Evolutionary conservation across 2,329 filamentous ascomycete species (phyloP).

Genomic region (Penicillium sp.): DNA sequence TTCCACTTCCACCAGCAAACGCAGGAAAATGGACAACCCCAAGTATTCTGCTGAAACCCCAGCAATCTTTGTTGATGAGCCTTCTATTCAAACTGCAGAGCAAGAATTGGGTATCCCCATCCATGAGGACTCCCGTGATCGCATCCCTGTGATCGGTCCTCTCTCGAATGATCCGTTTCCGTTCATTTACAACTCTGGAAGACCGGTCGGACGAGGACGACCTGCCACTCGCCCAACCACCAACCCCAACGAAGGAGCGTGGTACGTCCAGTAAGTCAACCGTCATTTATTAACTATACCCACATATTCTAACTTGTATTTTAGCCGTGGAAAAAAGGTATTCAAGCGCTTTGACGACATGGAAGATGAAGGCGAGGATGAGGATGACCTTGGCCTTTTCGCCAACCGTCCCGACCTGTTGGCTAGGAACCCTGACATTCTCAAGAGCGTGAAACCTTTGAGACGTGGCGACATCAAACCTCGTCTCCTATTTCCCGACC

Average conservation of each 20-base stretch:
- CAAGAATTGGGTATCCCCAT: conserved; percentile 40
- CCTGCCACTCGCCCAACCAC: conserved; percentile 6
- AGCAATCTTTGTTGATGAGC: conserved; percentile 17
- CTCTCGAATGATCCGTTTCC: conserved; percentile 50
- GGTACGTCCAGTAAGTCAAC: conserved; percentile 24
- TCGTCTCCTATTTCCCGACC: conserved; percentile 49
- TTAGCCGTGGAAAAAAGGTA: conserved; percentile 54
- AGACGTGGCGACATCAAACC: conserved; percentile 53
- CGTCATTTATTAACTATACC: neutral
- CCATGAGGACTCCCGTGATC: conserved; percentile 56
- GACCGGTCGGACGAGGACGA: neutral
- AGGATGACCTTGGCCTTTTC: conserved; percentile 38
- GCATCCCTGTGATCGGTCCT: conserved; percentile 37
- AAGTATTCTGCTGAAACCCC: conserved; percentile 26
- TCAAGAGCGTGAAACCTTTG: conserved; percentile 40
- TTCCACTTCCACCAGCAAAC: conserved; percentile 40
- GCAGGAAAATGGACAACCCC: conserved; percentile 38
- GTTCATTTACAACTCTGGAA: conserved; percentile 30
- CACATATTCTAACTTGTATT: conserved; percentile 20
- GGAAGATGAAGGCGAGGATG: conserved; percentile 35
- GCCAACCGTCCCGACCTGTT: conserved; percentile 34
- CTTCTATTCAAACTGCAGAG: neutral
- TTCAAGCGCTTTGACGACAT: conserved; percentile 47
- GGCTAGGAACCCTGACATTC: conserved; percentile 19
- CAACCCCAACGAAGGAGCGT: neutral